Evolutionary conservation across 2,329 filamentous ascomycete genomes (phyloP), one percentile per base, ranked within the genome.

Genomic region (Lachnellula cervina): DNA sequence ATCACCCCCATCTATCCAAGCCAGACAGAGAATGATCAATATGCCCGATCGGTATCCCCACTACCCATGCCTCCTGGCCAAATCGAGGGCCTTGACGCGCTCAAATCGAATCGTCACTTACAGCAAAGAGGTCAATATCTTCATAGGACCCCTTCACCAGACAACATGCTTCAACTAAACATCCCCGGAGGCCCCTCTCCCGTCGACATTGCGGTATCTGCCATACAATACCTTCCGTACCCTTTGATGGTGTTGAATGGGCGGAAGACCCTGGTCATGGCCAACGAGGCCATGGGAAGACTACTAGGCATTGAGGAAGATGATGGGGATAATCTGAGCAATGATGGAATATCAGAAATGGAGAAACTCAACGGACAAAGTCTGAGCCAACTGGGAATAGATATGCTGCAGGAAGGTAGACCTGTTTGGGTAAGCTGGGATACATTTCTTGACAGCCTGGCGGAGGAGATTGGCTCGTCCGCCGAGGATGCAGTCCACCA

Each of bases 281-380:
- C 87, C 34, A 92, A 92, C 64, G 86, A 90, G 62, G 84, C 88
- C 19, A 86, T 90, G 81, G 86, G 83, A 1, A 78, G 82, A 53
- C 72, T 92, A 64, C 72, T 92, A 21, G 85, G 83, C 4, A 75
- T 88, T 49, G 75, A 82, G 25, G 70, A 74, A 21, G 64, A 70
- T 44, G 69, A 69, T 19, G 68, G 38, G n/a, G 62, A 70, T n/a
- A 68, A 70, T 28, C 63, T 72, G 4, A 71, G 71, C 25, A 71
- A 72, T 16, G 71, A 76, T 42, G 74, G 76, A 47, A 66, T 69
- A 5, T 68, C 73, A 3, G 74, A 74, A 9, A 75, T 80, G 40
- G 85, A 90, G 35, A 72, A 76, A 19, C 74, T 92, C 16, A 78
- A 80, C 32, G 87, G 87, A 1, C 82, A 86, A 65, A 81, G 81